Percentiles rank a stretch among this genome's conserved stretches.
Evolutionary conservation across 352 stramenopile genomes (phyloP).

Genomic region (Phytophthora multivora): DNA sequence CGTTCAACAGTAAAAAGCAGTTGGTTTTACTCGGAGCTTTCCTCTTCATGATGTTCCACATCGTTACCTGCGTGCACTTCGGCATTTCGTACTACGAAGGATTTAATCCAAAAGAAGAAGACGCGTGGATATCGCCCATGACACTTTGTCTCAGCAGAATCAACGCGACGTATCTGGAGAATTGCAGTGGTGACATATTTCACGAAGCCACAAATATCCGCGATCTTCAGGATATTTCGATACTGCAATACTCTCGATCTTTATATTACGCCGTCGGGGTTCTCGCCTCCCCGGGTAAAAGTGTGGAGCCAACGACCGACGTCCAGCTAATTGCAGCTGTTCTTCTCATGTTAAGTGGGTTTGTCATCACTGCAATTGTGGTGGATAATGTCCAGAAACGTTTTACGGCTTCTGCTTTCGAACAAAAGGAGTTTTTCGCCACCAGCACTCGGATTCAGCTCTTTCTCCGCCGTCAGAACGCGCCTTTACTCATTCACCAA

Average conservation of each 20-base stretch:
- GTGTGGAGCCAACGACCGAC: conserved; percentile 45
- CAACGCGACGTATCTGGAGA: conserved; percentile 23
- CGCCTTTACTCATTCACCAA: conserved; percentile 46
- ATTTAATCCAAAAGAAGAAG: conserved; percentile 35
- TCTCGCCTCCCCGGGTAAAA: conserved; percentile 47
- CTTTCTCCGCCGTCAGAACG: conserved; percentile 58
- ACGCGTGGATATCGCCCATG: conserved; percentile 38
- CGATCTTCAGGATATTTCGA: conserved; percentile 14
- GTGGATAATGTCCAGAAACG: conserved; percentile 62
- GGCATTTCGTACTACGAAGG: conserved; percentile 41
- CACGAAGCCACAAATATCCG: conserved; percentile 7
- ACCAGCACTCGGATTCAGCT: conserved; percentile 57
- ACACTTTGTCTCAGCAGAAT: conserved; percentile 27
- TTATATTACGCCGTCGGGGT: conserved; percentile 50
- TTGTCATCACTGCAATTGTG: conserved; percentile 48
- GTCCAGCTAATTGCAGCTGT: conserved; percentile 42
- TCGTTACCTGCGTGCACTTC: conserved; percentile 54
- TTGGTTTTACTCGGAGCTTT: conserved; percentile 47
- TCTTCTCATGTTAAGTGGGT: conserved; percentile 51
- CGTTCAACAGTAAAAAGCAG: conserved; percentile 50
- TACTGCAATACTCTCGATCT: conserved; percentile 42
- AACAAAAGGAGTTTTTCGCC: conserved; percentile 66
- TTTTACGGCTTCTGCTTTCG: conserved; percentile 55
- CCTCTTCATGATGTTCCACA: conserved; percentile 58
- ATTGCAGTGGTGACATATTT: conserved; percentile 12